Evolutionary conservation across 1,139 yeast species (phyloP).

Genomic region (Blastobotrys ciferrii): DNA sequence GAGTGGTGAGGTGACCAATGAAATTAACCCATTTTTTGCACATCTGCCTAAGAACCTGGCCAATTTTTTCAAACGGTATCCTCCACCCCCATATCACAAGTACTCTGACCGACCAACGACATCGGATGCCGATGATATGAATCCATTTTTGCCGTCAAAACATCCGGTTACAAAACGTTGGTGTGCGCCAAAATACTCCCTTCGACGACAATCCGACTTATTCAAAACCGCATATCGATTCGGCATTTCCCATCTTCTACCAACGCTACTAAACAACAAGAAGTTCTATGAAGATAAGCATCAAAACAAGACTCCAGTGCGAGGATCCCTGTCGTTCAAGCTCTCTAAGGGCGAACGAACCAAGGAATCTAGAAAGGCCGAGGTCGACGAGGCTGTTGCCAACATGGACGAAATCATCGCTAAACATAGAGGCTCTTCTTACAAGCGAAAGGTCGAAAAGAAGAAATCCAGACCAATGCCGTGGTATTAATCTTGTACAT

Average conservation of each 20-base stretch:
- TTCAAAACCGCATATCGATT: constrained; percentile 79
- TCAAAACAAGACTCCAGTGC: constrained; percentile 65
- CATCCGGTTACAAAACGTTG: constrained; percentile 77
- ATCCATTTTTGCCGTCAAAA: constrained; percentile 85
- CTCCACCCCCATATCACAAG: constrained; percentile 75
- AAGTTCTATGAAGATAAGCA: constrained; percentile 80
- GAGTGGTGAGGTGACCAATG: constrained; percentile 13
- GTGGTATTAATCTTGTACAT: constrained; percentile 14
- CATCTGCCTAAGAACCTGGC: constrained; percentile 68
- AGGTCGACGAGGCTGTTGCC: constrained; percentile 62
- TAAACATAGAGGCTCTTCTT: constrained; percentile 54
- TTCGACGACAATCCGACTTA: constrained; percentile 81
- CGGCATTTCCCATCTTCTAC: constrained; percentile 78
- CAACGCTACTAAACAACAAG: constrained; percentile 64
- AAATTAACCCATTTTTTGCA: constrained; percentile 30
- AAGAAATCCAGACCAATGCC: constrained; percentile 19
- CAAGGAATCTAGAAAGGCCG: constrained; percentile 57
- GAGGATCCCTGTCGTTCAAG: constrained; percentile 77
- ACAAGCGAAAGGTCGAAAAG: constrained; percentile 30
- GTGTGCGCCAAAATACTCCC: constrained; percentile 76
- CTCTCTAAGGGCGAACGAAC: constrained; percentile 78
- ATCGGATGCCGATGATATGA: constrained; percentile 65
- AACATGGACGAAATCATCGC: constrained; percentile 71
- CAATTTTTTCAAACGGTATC: constrained; percentile 75
- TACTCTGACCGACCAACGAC: constrained; percentile 66